Evolutionary conservation across 1,139 yeast genomes (phyloP), one percentile per base, ranked within the genome.

Genomic region (Geotrichum australiense): DNA sequence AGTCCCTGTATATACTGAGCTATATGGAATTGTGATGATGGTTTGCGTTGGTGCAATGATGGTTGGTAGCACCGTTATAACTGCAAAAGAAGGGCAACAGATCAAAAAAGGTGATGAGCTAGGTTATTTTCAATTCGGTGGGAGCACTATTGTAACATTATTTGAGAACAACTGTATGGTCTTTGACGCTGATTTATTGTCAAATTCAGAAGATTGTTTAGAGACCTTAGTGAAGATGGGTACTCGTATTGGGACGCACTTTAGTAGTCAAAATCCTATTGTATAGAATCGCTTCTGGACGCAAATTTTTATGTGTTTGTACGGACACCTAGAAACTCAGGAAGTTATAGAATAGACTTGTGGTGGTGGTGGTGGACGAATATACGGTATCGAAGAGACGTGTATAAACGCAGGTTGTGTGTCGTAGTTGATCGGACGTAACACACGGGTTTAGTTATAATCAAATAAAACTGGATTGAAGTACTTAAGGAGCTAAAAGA

Each of bases 1-100:
- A 2, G 69, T 89, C 1, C 87, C 95, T 0, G 78, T 91, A 21
- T 76, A 82, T 27, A 76, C 94, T 1, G 69, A 71, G 34, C 66
- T 72, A 20, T 87, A 84, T 61, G 97, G 96, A 0, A 70, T 74
- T 0, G 83, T 91, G 14, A 68, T 84, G 51, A 71, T 85, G 64
- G 75, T 86, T 20, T 78, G 94, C 5, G 86, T 91, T 6, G 98
- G 98, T 20, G 98, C 98, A 1, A 91, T 91, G 97, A 87, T 91
- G 96, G 98, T 91, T 3, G 97, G 97, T 0, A 82, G 95, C 2
- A 87, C 80, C 2, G 73, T 86, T 0, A 62, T 89, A 27, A 80
- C 91, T 0, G 79, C 78, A n/a, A 57, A 71, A 39, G 74, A 71
- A 35, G 86, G 85, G 2, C 77, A 78, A 31, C 38, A 45, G 0